Conservation (phyloP, 2,329 filamentous ascomycete species). For the Seiridium cupressi region DNA sequence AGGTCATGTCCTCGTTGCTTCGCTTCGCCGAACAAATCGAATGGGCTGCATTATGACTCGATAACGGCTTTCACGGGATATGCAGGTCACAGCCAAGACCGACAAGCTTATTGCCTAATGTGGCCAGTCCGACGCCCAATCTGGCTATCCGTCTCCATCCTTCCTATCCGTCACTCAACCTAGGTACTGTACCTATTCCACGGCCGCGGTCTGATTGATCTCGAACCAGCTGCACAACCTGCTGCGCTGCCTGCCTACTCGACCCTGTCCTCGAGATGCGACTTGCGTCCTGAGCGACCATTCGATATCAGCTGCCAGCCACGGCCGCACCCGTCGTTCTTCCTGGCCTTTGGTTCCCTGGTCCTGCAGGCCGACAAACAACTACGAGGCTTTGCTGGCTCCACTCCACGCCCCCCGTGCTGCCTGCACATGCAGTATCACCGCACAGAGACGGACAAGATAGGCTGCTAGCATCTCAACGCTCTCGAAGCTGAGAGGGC, state of each 20-base stretch:
- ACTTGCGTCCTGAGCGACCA: background rate
- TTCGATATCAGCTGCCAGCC: background rate
- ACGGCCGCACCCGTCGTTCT: background rate
- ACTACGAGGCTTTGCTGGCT: background rate
- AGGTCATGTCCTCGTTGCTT: too few species aligned
- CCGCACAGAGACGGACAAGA: background rate
- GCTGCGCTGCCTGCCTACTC: background rate
- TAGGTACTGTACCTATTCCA: background rate
- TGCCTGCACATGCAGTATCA: constrained; percentile 7
- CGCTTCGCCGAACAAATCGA: background rate
- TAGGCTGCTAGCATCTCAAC: background rate
- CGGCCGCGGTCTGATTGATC: too few species aligned
- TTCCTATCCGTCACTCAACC: background rate
- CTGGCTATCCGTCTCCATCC: constrained; percentile 6
- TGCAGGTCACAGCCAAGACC: background rate
- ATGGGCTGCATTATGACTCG: background rate
- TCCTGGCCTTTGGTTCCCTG: background rate
- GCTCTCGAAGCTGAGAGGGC: background rate
- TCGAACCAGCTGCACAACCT: background rate
- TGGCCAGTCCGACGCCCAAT: constrained; percentile 3
- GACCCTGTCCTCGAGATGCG: background rate
- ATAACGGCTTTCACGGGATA: background rate
- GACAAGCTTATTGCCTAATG: constrained; percentile 4
- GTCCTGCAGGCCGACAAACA: background rate
- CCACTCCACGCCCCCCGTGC: constrained; percentile 7